Evolutionary conservation across 2,329 filamentous ascomycete genomes (phyloP).

Genomic region (Cercospora zeina): DNA sequence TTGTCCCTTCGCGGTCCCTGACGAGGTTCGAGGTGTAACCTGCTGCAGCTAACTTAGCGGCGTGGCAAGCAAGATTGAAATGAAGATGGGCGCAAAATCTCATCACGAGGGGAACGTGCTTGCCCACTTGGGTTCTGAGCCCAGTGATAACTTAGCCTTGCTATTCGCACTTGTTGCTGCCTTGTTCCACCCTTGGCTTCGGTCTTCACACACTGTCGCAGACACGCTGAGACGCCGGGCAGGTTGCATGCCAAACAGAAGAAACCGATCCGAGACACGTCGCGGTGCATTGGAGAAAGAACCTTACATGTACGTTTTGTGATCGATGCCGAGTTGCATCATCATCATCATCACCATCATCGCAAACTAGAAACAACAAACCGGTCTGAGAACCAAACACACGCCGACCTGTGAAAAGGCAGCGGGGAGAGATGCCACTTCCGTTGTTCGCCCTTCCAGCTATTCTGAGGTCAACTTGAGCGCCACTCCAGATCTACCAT

Average conservation of each 20-base stretch:
- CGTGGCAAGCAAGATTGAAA: background rate
- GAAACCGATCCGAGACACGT: background rate
- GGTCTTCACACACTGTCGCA: background rate
- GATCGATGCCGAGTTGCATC: background rate
- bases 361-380: background rate
- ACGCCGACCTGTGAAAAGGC: background rate
- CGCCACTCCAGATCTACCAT: slow-evolving; percentile 1
- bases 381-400: background rate
- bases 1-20: slow-evolving; percentile 1
- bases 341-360: background rate
- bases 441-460: background rate
- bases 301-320: background rate
- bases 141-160: background rate
- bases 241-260: background rate
- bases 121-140: background rate
- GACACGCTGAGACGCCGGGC: background rate
- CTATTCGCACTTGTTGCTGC: background rate
- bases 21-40: background rate
- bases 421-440: slow-evolving; percentile 6
- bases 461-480: slow-evolving; percentile 2
- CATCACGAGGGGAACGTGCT: background rate
- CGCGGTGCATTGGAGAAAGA: background rate
- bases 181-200: background rate
- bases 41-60: background rate
- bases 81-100: background rate